phyloP scores from a whole-genome alignment of 2,329 filamentous ascomycete species.

The Tolypocladium album region DNA sequence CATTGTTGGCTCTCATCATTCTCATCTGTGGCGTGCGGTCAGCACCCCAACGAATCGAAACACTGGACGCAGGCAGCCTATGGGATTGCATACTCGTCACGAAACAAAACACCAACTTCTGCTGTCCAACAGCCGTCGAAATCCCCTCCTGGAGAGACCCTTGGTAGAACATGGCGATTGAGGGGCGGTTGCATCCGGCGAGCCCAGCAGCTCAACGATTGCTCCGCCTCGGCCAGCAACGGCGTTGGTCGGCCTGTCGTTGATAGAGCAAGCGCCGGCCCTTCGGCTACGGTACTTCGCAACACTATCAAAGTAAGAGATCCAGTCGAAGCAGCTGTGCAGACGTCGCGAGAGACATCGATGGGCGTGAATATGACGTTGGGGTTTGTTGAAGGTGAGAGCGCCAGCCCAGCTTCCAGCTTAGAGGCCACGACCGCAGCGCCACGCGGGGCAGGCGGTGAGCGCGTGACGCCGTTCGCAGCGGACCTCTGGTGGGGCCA shows the following conservation, averaged over 20 bases:
- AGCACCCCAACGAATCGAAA: slow-evolving; percentile 2
- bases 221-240: neutral
- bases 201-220: neutral
- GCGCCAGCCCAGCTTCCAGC: neutral
- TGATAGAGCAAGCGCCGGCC: neutral
- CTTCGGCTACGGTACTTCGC: neutral
- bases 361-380: neutral
- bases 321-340: neutral
- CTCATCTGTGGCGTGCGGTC: slow-evolving; percentile 41
- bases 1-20: slow-evolving; percentile 58
- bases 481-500: slow-evolving; percentile 1
- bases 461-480: neutral
- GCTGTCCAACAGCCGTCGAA: slow-evolving; percentile 58
- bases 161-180: slow-evolving; percentile 62
- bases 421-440: neutral
- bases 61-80: neutral
- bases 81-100: slow-evolving; percentile 50
- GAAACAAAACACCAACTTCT: slow-evolving; percentile 77
- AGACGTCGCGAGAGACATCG: neutral
- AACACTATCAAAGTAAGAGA: neutral
- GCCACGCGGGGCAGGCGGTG: slow-evolving; percentile 9
- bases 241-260: neutral
- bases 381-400: neutral
- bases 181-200: neutral
- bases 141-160: slow-evolving; percentile 78